phyloP scores from a whole-genome alignment of 2,329 filamentous ascomycete genomes.

The Diaporthe destruens region DNA sequence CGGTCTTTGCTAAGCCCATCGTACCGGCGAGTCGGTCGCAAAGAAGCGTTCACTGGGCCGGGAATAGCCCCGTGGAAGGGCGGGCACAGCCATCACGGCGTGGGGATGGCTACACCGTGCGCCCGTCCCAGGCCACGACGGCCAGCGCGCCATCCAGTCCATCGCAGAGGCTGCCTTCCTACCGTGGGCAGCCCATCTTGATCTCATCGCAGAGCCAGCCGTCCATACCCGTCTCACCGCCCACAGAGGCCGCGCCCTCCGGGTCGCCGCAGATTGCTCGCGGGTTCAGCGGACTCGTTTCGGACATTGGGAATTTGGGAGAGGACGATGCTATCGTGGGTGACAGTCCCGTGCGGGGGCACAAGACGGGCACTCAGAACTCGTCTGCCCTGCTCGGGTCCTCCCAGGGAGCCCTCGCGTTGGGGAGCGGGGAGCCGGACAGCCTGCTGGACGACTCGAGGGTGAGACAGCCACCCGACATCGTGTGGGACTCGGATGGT shows the following conservation, averaged over 20 bases:
- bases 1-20: conserved; percentile 32
- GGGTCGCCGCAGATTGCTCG: conserved; percentile 43
- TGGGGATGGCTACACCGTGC: conserved; percentile 44
- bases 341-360: conserved; percentile 44
- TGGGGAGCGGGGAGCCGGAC: conserved; percentile 58
- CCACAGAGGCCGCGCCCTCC: conserved; percentile 47
- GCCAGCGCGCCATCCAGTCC: conserved; percentile 55
- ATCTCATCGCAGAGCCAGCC: conserved; percentile 11
- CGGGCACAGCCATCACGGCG: background rate
- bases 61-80: conserved; percentile 23
- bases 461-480: conserved; percentile 54
- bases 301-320: conserved; percentile 36
- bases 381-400: conserved; percentile 49
- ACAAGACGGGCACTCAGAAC: conserved; percentile 16
- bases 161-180: conserved; percentile 29
- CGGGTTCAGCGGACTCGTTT: conserved; percentile 42
- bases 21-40: conserved; percentile 26
- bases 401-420: conserved; percentile 57
- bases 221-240: conserved; percentile 44
- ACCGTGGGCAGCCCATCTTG: background rate
- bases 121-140: conserved; percentile 59
- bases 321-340: conserved; percentile 42
- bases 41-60: conserved; percentile 23
- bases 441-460: conserved; percentile 57
- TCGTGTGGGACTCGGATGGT: conserved; percentile 58